These are phyloP conservation scores for Cyclocybe aegerita DNA, from an alignment of 768 basidiomycete species.

Conservation along the genomic window DNA sequence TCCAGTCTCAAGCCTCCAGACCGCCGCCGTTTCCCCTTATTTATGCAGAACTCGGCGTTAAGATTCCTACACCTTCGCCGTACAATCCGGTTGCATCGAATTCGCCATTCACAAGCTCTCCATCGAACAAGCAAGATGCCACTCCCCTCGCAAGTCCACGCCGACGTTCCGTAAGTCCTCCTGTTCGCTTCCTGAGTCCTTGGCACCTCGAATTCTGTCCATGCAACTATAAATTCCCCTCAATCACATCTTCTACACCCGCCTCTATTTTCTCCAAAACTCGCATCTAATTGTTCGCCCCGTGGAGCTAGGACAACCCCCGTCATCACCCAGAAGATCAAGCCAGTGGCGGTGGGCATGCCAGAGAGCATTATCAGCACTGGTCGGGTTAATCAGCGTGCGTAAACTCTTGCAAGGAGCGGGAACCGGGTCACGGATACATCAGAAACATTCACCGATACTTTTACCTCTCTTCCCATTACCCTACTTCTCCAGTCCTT, in stretches of 20 bases:
- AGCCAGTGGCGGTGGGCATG: slow-evolving; percentile 14
- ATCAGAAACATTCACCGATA: background rate
- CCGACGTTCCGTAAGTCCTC: slow-evolving; percentile 23
- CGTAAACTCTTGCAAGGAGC: background rate
- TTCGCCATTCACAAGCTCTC: background rate
- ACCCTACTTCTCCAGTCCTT: slow-evolving; percentile 15
- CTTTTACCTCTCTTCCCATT: background rate
- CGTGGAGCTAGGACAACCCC: slow-evolving; percentile 14
- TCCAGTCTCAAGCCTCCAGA: too few relatives aligned
- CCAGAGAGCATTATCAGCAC: slow-evolving; percentile 10
- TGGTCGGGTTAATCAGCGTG: slow-evolving; percentile 10
- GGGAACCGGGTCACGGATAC: background rate
- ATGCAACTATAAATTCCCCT: background rate
- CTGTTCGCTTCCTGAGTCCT: background rate
- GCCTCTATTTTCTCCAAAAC: background rate
- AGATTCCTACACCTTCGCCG: slow-evolving; percentile 5
- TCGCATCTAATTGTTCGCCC: background rate
- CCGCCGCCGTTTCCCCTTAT: too few relatives aligned
- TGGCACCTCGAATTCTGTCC: background rate
- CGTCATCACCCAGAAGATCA: slow-evolving; percentile 11
- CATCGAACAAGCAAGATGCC: slow-evolving; percentile 24
- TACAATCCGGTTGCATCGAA: slow-evolving; percentile 24
- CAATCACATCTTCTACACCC: background rate
- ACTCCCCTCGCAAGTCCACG: slow-evolving; percentile 28
- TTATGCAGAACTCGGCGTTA: too few relatives aligned